Evolutionary conservation across 257 asterid genomes (phyloP).

Genomic region (Nicotiana attenuata): DNA sequence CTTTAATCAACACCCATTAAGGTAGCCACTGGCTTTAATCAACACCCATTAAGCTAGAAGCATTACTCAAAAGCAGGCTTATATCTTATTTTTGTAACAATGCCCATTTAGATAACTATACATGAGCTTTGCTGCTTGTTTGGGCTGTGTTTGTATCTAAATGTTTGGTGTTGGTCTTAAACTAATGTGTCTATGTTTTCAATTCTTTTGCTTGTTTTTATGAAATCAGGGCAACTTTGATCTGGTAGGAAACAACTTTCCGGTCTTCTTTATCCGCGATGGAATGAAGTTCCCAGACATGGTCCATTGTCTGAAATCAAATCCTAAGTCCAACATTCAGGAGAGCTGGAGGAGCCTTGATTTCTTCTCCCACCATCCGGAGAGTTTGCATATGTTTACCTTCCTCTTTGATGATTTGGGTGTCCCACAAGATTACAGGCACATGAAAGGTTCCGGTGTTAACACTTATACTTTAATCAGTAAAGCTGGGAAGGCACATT

Average conservation of each 20-base stretch:
- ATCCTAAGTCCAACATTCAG: slow-evolving; percentile 13
- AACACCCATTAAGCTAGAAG: too few species aligned
- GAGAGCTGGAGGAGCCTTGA: slow-evolving; percentile 10
- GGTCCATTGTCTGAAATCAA: slow-evolving; percentile 16
- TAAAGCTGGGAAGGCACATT: not conserved
- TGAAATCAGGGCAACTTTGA: slow-evolving; percentile 14
- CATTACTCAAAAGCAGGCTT: too few species aligned
- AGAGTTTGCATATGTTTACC: not conserved
- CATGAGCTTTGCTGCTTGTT: too few species aligned
- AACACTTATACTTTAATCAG: slow-evolving; percentile 9
- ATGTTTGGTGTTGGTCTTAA: too few species aligned
- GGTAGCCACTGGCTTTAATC: too few species aligned
- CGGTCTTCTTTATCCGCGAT: slow-evolving; percentile 18
- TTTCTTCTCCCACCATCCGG: slow-evolving; percentile 10
- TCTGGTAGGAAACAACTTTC: slow-evolving; percentile 21
- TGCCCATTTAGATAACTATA: too few species aligned
- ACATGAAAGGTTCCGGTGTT: slow-evolving; percentile 14
- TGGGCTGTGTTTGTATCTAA: too few species aligned
- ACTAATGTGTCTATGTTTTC: too few species aligned
- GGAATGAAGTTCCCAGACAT: slow-evolving; percentile 20
- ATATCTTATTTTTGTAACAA: too few species aligned
- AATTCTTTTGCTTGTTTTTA: not conserved
- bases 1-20: too few species aligned
- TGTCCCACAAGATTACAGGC: slow-evolving; percentile 8
- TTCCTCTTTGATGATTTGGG: not conserved